phyloP scores from a whole-genome alignment of 2,329 filamentous ascomycete species.

The Tympanopsis confertula region DNA sequence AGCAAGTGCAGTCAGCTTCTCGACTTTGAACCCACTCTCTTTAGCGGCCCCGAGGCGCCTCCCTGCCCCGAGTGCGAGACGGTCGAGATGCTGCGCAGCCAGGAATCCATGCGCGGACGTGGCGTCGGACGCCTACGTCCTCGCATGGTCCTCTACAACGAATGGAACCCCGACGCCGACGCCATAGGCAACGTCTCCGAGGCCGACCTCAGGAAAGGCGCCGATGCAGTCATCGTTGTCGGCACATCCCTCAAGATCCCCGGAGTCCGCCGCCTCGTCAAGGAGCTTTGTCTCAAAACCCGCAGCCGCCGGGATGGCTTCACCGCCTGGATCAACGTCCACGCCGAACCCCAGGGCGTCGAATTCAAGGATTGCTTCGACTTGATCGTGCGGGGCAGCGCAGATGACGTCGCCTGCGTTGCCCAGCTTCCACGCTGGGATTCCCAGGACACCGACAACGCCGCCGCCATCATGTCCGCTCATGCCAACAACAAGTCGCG shows the following conservation, averaged over 20 bases:
- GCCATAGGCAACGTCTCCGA: constrained; percentile 86
- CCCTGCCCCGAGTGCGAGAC: constrained; percentile 65
- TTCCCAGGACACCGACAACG: constrained; percentile 37
- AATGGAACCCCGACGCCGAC: constrained; percentile 90
- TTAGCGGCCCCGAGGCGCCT: constrained; percentile 74
- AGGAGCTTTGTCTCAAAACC: constrained; percentile 82
- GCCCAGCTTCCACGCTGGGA: constrained; percentile 53
- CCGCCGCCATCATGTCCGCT: constrained; percentile 28
- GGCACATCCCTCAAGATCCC: constrained; percentile 93
- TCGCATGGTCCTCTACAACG: constrained; percentile 93
- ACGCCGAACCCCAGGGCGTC: constrained; percentile 67
- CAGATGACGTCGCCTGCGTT: constrained; percentile 73
- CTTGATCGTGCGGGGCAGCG: constrained; percentile 73
- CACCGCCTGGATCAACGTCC: constrained; percentile 89
- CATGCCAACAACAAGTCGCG: constrained; percentile 22
- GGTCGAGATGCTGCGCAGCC: constrained; percentile 63
- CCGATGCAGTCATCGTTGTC: constrained; percentile 87
- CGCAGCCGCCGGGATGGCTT: constrained; percentile 71
- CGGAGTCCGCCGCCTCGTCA: constrained; percentile 77
- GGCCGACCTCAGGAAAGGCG: constrained; percentile 72
- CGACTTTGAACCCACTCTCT: constrained; percentile 67
- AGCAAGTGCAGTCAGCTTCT: constrained; percentile 75
- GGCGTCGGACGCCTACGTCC: constrained; percentile 83
- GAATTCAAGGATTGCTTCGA: constrained; percentile 93
- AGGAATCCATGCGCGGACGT: constrained; percentile 53